Conservation (phyloP, 108 stramenopile genomes). For the Skeletonema tropicum region DNA sequence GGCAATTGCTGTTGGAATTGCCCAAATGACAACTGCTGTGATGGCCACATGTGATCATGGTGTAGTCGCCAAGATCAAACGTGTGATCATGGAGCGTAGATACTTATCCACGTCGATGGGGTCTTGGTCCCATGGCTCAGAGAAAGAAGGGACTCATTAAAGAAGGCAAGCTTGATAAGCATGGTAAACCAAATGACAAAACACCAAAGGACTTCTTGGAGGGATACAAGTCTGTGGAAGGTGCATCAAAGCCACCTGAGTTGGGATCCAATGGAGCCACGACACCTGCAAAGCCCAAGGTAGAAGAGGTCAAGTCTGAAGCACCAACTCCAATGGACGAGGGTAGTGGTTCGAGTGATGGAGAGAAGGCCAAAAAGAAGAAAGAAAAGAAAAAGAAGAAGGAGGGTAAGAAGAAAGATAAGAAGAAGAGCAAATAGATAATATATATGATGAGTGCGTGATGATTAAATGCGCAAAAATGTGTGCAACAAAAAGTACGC, state of each 20-base stretch:
- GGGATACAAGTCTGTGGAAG: conserved; percentile 74
- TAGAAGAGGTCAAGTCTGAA: conserved; percentile 16
- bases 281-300: conserved; percentile 20
- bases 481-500: neutral
- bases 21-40: conserved; percentile 99
- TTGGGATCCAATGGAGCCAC: conserved; percentile 32
- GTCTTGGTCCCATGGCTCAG: conserved; percentile 97
- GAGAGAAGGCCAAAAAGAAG: conserved; percentile 44
- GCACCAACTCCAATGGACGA: conserved; percentile 37
- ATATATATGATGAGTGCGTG: neutral
- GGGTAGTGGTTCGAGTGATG: conserved; percentile 31
- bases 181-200: conserved; percentile 96
- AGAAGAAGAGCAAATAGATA: conserved; percentile 72
- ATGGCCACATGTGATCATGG: conserved; percentile 99
- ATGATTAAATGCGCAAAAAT: neutral
- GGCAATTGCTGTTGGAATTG: conserved; percentile 98
- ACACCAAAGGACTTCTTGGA: conserved; percentile 94
- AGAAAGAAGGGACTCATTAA: conserved; percentile 97
- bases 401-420: conserved; percentile 64
- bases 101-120: conserved; percentile 99
- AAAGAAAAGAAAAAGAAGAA: conserved; percentile 43
- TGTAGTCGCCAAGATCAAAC: conserved; percentile 99
- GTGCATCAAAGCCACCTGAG: conserved; percentile 62
- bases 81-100: conserved; percentile 99
- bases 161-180: conserved; percentile 98